Evolutionary conservation across 192 early-diverging fungal genomes (phyloP).

Genomic region (Backusella westeae): DNA sequence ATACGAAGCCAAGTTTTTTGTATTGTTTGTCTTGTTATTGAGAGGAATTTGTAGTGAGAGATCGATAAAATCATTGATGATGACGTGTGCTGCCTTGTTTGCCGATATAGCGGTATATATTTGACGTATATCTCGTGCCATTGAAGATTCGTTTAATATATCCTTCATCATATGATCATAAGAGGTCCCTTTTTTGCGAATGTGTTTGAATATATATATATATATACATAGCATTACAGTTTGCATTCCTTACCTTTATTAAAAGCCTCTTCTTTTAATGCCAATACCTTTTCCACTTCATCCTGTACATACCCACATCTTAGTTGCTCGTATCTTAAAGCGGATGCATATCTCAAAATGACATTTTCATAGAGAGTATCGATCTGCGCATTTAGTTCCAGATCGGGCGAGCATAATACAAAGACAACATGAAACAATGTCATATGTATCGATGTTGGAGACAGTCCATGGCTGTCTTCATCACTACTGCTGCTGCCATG

Average conservation of each 20-base stretch:
- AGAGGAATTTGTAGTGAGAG: constrained; percentile 67
- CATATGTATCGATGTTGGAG: constrained; percentile 44
- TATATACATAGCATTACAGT: too few relatives aligned
- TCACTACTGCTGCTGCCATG: background rate
- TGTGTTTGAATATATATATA: too few relatives aligned
- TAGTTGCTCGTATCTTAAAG: constrained; percentile 76
- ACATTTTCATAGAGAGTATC: constrained; percentile 71
- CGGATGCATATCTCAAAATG: constrained; percentile 65
- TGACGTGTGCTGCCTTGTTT: constrained; percentile 55
- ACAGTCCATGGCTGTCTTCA: background rate
- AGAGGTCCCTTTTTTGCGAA: background rate
- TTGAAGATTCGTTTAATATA: constrained; percentile 53
- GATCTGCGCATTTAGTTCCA: constrained; percentile 56
- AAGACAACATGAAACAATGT: constrained; percentile 82
- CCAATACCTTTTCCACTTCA: constrained; percentile 73
- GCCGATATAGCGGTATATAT: constrained; percentile 55
- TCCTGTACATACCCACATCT: constrained; percentile 70
- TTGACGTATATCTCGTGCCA: constrained; percentile 61
- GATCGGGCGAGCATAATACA: constrained; percentile 54
- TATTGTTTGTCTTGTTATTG: constrained; percentile 11
- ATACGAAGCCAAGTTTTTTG: background rate
- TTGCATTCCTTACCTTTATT: constrained; percentile 31
- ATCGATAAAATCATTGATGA: constrained; percentile 77
- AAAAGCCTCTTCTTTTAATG: constrained; percentile 61
- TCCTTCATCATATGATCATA: constrained; percentile 40